A percentile compares a stretch with the other conserved stretches of the same genome.
These are phyloP conservation scores for Mrakia blollopis DNA, from an alignment of 768 basidiomycete genomes.

Conservation along the genomic window DNA sequence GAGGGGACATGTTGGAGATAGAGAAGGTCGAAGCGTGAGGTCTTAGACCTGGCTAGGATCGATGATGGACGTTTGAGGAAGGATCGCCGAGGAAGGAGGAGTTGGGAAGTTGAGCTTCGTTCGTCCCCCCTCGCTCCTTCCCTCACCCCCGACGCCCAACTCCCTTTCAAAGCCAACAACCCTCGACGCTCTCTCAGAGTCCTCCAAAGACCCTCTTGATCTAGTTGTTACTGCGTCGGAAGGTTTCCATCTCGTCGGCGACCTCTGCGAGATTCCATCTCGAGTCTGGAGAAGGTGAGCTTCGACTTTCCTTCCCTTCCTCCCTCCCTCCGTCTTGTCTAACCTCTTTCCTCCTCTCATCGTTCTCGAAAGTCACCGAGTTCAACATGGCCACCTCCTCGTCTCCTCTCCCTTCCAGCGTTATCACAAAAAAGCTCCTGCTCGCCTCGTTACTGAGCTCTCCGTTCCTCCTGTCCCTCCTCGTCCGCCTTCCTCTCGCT, in stretches of 20 bases:
- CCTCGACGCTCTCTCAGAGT: too few relatives aligned
- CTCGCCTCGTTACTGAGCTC: neutral
- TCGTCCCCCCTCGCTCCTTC: neutral
- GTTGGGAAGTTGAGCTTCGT: neutral
- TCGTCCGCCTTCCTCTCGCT: conserved; percentile 29
- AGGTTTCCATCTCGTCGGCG: too few relatives aligned
- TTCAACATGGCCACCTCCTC: neutral
- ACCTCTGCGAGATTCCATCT: too few relatives aligned
- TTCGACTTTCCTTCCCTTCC: neutral
- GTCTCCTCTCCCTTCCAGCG: neutral
- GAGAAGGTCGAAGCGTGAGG: neutral
- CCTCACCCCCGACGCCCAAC: neutral
- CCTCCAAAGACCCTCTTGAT: too few relatives aligned
- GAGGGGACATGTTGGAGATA: neutral
- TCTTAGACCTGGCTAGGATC: neutral
- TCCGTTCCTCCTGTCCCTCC: conserved; percentile 13
- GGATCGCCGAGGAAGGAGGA: neutral
- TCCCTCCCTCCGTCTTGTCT: neutral
- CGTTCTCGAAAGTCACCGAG: neutral
- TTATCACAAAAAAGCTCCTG: neutral
- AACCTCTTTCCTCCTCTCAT: neutral
- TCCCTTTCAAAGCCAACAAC: too few relatives aligned
- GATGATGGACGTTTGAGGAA: neutral
- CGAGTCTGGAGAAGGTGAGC: neutral
- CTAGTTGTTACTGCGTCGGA: too few relatives aligned